Percentiles rank a stretch among this genome's conserved stretches.
These are phyloP conservation scores for Cryptosporidium viatorum DNA, from an alignment of 169 alveolate species.

Conservation along the genomic window DNA sequence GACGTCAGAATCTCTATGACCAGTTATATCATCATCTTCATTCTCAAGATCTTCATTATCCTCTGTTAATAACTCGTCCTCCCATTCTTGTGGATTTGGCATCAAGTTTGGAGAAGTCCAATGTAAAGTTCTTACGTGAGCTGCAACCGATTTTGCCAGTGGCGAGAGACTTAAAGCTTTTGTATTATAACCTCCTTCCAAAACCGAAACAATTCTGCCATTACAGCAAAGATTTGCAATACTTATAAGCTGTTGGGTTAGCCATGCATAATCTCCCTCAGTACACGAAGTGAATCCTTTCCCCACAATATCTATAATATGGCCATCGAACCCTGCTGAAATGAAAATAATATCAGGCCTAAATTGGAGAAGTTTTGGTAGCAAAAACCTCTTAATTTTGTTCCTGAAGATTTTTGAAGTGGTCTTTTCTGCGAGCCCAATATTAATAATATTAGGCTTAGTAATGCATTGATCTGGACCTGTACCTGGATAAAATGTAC, in stretches of 20 bases:
- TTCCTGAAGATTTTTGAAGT: conserved; percentile 83
- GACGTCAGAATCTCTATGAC: background rate
- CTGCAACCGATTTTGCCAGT: conserved; percentile 92
- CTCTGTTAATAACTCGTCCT: conserved; percentile 27
- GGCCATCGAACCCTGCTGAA: conserved; percentile 99
- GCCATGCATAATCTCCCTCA: conserved; percentile 94
- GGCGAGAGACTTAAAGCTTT: conserved; percentile 91
- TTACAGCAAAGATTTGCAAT: conserved; percentile 92
- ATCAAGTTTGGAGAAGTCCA: conserved; percentile 74
- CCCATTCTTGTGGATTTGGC: conserved; percentile 77
- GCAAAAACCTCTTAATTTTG: conserved; percentile 85
- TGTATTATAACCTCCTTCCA: conserved; percentile 99
- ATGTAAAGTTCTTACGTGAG: conserved; percentile 89
- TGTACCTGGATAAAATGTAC: conserved; percentile 95
- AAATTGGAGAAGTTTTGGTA: conserved; percentile 91
- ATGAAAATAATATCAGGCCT: conserved; percentile 93
- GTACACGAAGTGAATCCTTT: conserved; percentile 89
- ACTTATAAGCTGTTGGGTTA: conserved; percentile 92
- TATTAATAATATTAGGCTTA: conserved; percentile 86
- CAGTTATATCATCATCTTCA: background rate
- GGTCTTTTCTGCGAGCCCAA: conserved; percentile 86
- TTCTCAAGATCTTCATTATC: conserved; percentile 18
- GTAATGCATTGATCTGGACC: conserved; percentile 83
- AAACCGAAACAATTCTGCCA: conserved; percentile 95
- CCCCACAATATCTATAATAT: conserved; percentile 92